Evolutionary conservation across 108 stramenopile species (phyloP).

Genomic region (Skeletonema menzelii): DNA sequence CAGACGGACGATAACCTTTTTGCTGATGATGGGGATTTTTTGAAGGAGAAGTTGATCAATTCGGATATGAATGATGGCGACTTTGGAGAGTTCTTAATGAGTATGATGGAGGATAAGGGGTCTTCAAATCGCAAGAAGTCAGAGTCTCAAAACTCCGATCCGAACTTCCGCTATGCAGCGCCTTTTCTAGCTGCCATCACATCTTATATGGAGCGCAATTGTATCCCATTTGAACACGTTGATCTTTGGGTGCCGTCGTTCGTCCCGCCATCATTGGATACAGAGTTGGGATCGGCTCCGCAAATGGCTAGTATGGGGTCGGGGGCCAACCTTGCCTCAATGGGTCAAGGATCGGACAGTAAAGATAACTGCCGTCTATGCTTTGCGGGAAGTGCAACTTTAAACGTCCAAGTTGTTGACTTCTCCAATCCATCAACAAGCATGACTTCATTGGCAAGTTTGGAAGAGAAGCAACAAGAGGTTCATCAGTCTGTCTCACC

Average conservation of each 20-base stretch:
- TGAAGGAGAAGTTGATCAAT: constrained; percentile 18
- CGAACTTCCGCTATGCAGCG: constrained; percentile 50
- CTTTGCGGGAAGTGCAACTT: constrained; percentile 75
- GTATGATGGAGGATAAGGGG: constrained; percentile 15
- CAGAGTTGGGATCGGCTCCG: constrained; percentile 2
- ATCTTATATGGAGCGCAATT: constrained; percentile 68
- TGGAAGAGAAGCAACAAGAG: not conserved
- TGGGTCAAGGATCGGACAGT: not conserved
- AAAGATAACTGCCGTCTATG: constrained; percentile 62
- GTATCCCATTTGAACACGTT: constrained; percentile 84
- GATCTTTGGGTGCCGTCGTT: constrained; percentile 88
- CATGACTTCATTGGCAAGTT: not conserved
- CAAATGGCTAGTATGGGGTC: constrained; percentile 4
- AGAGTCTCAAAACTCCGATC: constrained; percentile 6
- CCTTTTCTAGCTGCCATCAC: constrained; percentile 75
- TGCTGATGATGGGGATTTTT: constrained; percentile 3
- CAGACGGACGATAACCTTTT: not conserved
- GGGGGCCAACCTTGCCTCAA: not conserved
- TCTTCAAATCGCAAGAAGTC: constrained; percentile 1
- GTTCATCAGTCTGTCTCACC: not conserved
- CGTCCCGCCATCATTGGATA: constrained; percentile 26
- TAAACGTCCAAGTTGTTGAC: constrained; percentile 49
- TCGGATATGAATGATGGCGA: constrained; percentile 21
- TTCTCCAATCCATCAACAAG: not conserved
- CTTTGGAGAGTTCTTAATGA: constrained; percentile 35